Evolutionary conservation across 164 flowering plant genomes (phyloP).

Genomic region (Umbellularia californica): DNA sequence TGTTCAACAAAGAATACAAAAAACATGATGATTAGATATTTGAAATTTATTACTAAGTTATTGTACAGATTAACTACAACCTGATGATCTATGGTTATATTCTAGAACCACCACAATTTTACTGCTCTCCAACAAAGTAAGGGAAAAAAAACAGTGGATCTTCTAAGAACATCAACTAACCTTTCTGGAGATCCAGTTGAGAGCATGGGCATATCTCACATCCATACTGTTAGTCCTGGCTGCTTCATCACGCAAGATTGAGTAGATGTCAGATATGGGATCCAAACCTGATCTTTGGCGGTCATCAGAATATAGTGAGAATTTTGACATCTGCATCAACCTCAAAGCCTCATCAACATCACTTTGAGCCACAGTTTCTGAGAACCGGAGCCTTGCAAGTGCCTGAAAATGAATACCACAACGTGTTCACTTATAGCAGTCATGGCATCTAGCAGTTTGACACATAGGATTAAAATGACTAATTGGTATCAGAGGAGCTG

Average conservation of each 20-base stretch:
- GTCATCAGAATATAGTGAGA: conserved; percentile 92
- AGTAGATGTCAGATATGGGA: conserved; percentile 96
- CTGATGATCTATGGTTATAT: neutral
- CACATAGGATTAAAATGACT: too few relatives aligned
- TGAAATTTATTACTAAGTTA: too few relatives aligned
- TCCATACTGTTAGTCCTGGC: conserved; percentile 69
- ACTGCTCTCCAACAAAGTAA: neutral
- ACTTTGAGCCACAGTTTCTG: conserved; percentile 88
- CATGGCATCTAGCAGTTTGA: too few relatives aligned
- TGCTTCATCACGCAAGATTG: conserved; percentile 93
- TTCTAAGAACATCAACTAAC: conserved; percentile 33
- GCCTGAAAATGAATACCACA: conserved; percentile 43
- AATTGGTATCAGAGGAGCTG: too few relatives aligned
- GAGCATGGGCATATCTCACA: conserved; percentile 86
- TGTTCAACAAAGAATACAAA: conserved; percentile 19
- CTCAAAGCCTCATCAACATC: conserved; percentile 98
- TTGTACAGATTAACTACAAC: neutral
- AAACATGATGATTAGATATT: too few relatives aligned
- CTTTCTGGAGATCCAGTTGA: conserved; percentile 98
- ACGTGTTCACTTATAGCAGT: too few relatives aligned
- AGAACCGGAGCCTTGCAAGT: conserved; percentile 93
- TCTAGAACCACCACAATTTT: neutral
- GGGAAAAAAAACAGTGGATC: neutral
- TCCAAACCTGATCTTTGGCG: conserved; percentile 90
- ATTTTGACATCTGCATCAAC: conserved; percentile 98